These are phyloP conservation scores for Panellus pusillus DNA, from an alignment of 768 basidiomycete genomes.

Conservation along the genomic window DNA sequence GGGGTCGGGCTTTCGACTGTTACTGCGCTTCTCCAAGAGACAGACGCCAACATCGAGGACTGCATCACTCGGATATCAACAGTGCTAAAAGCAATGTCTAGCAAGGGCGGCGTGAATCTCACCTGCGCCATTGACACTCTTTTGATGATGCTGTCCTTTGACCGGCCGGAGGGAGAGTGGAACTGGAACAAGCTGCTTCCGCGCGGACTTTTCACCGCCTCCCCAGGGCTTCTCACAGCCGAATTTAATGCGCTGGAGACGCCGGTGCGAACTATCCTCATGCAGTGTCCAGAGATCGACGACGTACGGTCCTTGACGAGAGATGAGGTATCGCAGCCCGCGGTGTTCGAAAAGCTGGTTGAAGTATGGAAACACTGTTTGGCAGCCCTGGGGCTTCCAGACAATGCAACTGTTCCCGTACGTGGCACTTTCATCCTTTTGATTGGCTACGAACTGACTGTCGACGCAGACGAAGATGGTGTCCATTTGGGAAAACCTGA, in stretches of 20 bases:
- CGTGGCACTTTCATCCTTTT: conserved; percentile 24
- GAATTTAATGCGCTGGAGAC: conserved; percentile 49
- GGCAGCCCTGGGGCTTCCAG: conserved; percentile 44
- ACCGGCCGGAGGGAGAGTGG: conserved; percentile 41
- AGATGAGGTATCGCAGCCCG: conserved; percentile 54
- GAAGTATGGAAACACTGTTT: conserved; percentile 53
- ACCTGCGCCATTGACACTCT: conserved; percentile 50
- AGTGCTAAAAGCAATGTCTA: conserved; percentile 12
- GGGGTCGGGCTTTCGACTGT: conserved; percentile 59
- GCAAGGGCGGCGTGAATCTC: conserved; percentile 41
- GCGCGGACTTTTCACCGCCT: conserved; percentile 52
- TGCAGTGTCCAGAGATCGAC: conserved; percentile 49
- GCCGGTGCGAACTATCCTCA: conserved; percentile 52
- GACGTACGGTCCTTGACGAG: conserved; percentile 59
- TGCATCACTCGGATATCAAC: conserved; percentile 8
- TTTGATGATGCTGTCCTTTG: conserved; percentile 48
- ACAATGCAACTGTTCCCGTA: conserved; percentile 51
- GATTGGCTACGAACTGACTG: background rate
- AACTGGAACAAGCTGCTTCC: conserved; percentile 50
- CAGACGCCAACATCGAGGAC: conserved; percentile 23
- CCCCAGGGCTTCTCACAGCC: conserved; percentile 53
- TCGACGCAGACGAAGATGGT: conserved; percentile 34
- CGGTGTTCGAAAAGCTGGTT: conserved; percentile 53
- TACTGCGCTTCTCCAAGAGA: conserved; percentile 47
- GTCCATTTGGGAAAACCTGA: conserved; percentile 57